These are phyloP conservation scores for Suhomyces pyralidae DNA, from an alignment of 805 yeast species.

Conservation along the genomic window DNA sequence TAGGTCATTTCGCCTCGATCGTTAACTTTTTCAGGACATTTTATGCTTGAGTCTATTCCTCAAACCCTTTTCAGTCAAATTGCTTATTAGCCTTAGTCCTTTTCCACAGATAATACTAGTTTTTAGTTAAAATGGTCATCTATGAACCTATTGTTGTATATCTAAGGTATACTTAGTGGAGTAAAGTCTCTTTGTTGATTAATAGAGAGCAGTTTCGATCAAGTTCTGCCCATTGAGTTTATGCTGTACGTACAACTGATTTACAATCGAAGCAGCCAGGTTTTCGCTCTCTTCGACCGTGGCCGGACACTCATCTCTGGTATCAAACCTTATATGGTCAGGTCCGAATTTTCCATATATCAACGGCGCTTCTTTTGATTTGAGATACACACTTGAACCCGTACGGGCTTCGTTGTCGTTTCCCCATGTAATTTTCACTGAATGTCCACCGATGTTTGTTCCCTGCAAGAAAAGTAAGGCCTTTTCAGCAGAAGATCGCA, in stretches of 20 bases:
- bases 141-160: no score
- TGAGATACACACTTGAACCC: neutral
- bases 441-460: slow-evolving; percentile 23
- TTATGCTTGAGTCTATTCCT: no score
- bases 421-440: slow-evolving; percentile 33
- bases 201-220: slow-evolving; percentile 4
- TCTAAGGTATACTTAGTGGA: no score
- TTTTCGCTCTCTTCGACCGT: slow-evolving; percentile 13
- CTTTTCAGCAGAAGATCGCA: slow-evolving; percentile 34
- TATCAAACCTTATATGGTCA: slow-evolving; percentile 10
- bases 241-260: slow-evolving; percentile 15
- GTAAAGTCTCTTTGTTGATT: no score
- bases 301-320: neutral
- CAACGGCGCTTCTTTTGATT: slow-evolving; percentile 14
- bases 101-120: no score
- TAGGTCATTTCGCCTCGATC: no score
- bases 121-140: no score
- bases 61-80: no score
- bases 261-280: slow-evolving; percentile 14
- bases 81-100: no score
- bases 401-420: slow-evolving; percentile 12
- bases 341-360: slow-evolving; percentile 15
- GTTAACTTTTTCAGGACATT: no score
- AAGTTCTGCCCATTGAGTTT: slow-evolving; percentile 8
- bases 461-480: slow-evolving; percentile 37